These are phyloP conservation scores for Pleurostoma richardsiae DNA, from an alignment of 2,329 filamentous ascomycete species.

Conservation along the genomic window DNA sequence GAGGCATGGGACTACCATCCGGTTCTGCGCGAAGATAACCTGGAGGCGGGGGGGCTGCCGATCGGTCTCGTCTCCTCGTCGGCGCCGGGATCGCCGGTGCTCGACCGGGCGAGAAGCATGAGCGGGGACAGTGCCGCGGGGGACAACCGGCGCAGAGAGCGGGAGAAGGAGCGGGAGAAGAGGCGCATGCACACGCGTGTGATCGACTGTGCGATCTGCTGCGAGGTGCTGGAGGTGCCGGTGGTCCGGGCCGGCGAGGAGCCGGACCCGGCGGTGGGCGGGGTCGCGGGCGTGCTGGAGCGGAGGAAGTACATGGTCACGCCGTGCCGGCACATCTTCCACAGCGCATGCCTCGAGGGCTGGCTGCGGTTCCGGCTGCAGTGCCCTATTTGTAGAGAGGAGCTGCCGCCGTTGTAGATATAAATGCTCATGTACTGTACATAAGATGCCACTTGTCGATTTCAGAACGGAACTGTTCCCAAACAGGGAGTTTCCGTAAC, in stretches of 20 bases:
- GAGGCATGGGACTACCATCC: constrained; percentile 94
- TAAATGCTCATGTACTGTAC: too few species aligned
- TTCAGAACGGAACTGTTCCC: too few species aligned
- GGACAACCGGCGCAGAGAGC: constrained; percentile 19
- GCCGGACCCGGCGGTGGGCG: constrained; percentile 36
- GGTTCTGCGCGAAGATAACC: constrained; percentile 73
- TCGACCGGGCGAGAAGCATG: constrained; percentile 21
- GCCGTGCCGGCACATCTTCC: constrained; percentile 93
- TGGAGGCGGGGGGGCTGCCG: constrained; percentile 75
- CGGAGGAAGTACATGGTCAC: constrained; percentile 93
- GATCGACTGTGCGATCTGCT: constrained; percentile 94
- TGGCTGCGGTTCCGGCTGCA: constrained; percentile 94
- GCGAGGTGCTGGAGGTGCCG: constrained; percentile 85
- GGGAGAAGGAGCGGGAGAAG: constrained; percentile 14
- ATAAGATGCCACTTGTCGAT: too few species aligned
- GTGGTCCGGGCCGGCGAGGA: constrained; percentile 60
- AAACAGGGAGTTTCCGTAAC: too few species aligned
- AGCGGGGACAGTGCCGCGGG: constrained; percentile 21
- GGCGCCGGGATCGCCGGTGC: constrained; percentile 20
- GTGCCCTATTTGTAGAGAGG: constrained; percentile 92
- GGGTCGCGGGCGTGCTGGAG: constrained; percentile 66
- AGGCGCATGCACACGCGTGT: constrained; percentile 29
- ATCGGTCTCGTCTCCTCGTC: constrained; percentile 58
- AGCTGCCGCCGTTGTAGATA: constrained; percentile 71
- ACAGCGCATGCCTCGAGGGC: constrained; percentile 83